These are phyloP conservation scores for Poa annua DNA, from an alignment of 176 grass and related monocot species.

Conservation along the genomic window DNA sequence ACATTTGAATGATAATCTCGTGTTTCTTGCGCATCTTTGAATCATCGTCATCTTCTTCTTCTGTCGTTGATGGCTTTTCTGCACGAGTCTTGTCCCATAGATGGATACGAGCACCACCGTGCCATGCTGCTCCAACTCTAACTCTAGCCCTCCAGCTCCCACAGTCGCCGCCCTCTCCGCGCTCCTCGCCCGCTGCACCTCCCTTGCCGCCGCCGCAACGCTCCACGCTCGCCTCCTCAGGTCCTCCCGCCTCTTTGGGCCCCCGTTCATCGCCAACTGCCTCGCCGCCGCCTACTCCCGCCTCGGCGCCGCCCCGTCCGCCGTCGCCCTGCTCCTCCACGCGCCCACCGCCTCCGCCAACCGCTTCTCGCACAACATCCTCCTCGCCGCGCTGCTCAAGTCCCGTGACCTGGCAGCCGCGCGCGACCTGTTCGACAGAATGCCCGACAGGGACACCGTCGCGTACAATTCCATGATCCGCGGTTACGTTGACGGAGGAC, in stretches of 20 bases:
- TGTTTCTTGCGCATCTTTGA: too few relatives aligned
- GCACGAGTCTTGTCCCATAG: too few relatives aligned
- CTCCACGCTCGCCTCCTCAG: conserved; percentile 69
- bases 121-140: not conserved
- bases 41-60: too few relatives aligned
- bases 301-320: conserved; percentile 39
- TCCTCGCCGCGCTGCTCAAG: conserved; percentile 36
- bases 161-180: conserved; percentile 36
- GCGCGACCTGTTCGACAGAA: conserved; percentile 63
- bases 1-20: too few relatives aligned
- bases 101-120: not conserved
- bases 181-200: conserved; percentile 53
- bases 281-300: conserved; percentile 66
- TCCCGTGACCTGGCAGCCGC: conserved; percentile 46
- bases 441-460: conserved; percentile 58
- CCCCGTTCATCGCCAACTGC: conserved; percentile 62
- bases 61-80: too few relatives aligned
- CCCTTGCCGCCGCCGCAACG: conserved; percentile 40
- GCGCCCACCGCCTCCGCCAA: conserved; percentile 45
- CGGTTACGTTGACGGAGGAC: conserved; percentile 44
- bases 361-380: conserved; percentile 68
- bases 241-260: conserved; percentile 48
- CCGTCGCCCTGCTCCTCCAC: conserved; percentile 52
- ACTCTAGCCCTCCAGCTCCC: not conserved
- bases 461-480: conserved; percentile 78